A percentile compares a stretch with the other conserved stretches of the same genome.
Evolutionary conservation across 2,329 filamentous ascomycete species (phyloP).

Genomic region (Aspergillus flavus): DNA sequence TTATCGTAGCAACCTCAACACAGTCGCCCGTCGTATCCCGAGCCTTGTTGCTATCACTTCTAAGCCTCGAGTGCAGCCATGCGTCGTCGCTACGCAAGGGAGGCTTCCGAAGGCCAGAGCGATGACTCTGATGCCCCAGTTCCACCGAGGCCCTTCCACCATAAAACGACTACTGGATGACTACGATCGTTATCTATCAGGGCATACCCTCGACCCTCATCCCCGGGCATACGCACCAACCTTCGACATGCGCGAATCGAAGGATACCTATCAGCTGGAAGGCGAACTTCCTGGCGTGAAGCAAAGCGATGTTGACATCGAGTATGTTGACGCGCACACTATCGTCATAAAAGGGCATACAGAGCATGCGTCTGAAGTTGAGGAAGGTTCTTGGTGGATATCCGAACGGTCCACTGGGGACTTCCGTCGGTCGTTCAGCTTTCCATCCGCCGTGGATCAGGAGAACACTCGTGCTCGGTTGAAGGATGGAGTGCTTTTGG

Average conservation of each 20-base stretch:
- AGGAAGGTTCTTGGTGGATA: constrained; percentile 58
- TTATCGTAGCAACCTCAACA: not conserved
- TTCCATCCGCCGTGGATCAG: constrained; percentile 61
- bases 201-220: not conserved
- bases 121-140: not conserved
- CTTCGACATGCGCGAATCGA: constrained; percentile 52
- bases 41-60: not conserved
- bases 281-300: constrained; percentile 53
- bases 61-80: not conserved
- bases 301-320: constrained; percentile 51
- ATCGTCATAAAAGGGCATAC: constrained; percentile 49
- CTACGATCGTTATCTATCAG: constrained; percentile 2
- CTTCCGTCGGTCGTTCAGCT: constrained; percentile 62
- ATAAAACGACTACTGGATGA: not conserved
- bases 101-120: not conserved
- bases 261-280: constrained; percentile 49
- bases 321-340: constrained; percentile 52
- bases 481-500: constrained; percentile 62
- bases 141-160: not conserved
- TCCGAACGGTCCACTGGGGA: constrained; percentile 61
- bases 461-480: constrained; percentile 63
- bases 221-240: not conserved
- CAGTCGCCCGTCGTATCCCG: not conserved
- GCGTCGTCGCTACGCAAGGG: not conserved
- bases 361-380: constrained; percentile 34